These are phyloP conservation scores for Tilletia walkeri DNA, from an alignment of 1,284 basidiomycete species.

Conservation along the genomic window DNA sequence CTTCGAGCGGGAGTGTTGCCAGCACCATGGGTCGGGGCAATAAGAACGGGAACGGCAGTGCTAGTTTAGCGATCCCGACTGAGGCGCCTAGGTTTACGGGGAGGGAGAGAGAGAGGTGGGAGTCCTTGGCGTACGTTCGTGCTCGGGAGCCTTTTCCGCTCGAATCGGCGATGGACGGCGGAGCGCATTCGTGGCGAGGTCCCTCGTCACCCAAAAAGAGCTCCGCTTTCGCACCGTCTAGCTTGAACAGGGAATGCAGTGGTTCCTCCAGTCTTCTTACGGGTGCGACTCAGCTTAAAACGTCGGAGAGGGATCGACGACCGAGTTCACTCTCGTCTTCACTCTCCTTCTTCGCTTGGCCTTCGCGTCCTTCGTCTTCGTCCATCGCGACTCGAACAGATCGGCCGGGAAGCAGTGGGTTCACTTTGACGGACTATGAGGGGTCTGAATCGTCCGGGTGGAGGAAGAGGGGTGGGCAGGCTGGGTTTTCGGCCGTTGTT, in stretches of 20 bases:
- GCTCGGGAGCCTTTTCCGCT: not conserved
- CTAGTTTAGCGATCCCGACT: not conserved
- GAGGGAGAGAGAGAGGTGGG: not conserved
- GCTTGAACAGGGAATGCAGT: too few relatives aligned
- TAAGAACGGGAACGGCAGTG: not conserved
- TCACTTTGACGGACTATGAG: not conserved
- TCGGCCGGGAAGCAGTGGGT: not conserved
- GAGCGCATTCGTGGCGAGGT: not conserved
- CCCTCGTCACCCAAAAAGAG: not conserved
- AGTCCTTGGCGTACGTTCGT: not conserved
- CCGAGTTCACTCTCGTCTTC: conserved; percentile 2
- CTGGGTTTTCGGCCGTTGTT: not conserved
- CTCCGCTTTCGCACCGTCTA: too few relatives aligned
- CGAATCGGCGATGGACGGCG: not conserved
- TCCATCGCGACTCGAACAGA: not conserved
- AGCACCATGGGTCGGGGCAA: not conserved
- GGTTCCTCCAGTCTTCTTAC: too few relatives aligned
- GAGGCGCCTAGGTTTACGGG: not conserved
- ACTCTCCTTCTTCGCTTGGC: conserved; percentile 7
- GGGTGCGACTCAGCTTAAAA: too few relatives aligned
- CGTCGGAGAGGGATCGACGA: not conserved
- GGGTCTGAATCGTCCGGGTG: too few relatives aligned
- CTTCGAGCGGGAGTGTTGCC: too few relatives aligned
- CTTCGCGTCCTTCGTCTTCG: not conserved
- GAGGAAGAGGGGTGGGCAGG: too few relatives aligned